A percentile compares a stretch with the other conserved stretches of the same genome.
phyloP scores from a whole-genome alignment of 1,139 yeast species.

The Taphrina communis region DNA sequence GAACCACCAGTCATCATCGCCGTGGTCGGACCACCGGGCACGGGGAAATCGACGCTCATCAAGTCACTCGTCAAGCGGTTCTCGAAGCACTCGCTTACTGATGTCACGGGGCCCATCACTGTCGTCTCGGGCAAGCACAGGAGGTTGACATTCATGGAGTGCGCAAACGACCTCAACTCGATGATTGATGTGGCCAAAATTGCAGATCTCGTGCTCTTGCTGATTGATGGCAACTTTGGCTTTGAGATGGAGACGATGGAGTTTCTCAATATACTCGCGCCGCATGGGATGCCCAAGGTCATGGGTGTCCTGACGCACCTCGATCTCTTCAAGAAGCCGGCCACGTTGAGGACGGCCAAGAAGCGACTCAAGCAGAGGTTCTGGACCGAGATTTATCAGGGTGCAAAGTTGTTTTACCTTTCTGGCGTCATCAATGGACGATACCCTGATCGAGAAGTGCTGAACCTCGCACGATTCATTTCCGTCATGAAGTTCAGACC shows the following conservation, averaged over 20 bases:
- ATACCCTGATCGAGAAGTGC: conserved; percentile 94
- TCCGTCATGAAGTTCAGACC: conserved; percentile 98
- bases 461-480: conserved; percentile 88
- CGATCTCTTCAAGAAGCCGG: conserved; percentile 87
- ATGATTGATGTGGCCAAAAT: conserved; percentile 97
- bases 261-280: conserved; percentile 91
- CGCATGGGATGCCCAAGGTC: conserved; percentile 98
- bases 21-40: conserved; percentile 98
- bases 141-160: conserved; percentile 90
- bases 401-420: conserved; percentile 91
- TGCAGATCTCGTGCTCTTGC: conserved; percentile 85
- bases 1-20: conserved; percentile 96
- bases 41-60: conserved; percentile 93
- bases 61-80: conserved; percentile 85
- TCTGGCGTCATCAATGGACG: conserved; percentile 97
- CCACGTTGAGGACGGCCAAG: conserved; percentile 88
- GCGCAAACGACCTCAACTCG: conserved; percentile 87
- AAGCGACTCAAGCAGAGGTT: conserved; percentile 90
- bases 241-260: conserved; percentile 99
- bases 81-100: conserved; percentile 84
- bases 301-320: conserved; percentile 95
- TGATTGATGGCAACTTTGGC: conserved; percentile 97
- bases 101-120: conserved; percentile 94
- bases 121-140: conserved; percentile 97
- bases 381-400: conserved; percentile 99